phyloP scores from a whole-genome alignment of 768 basidiomycete species.

The Mycena pura region DNA sequence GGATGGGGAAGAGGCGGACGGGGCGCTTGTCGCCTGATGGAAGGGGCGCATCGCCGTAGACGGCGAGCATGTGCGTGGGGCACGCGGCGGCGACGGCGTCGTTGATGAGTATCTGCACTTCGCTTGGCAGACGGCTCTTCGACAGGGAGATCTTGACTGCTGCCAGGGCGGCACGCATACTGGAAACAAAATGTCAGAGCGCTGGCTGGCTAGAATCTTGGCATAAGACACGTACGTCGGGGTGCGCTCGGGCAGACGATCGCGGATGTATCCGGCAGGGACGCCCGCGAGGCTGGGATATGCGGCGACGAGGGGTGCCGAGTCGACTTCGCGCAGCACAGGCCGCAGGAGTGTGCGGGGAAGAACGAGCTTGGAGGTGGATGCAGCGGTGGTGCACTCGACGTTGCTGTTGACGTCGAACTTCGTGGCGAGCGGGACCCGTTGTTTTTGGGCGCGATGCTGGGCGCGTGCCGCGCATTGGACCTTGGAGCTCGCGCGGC shows the following conservation, averaged over 20 bases:
- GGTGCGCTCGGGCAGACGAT: constrained; percentile 16
- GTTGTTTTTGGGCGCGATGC: constrained; percentile 7
- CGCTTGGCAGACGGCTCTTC: constrained; percentile 22
- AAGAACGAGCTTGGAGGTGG: constrained; percentile 21
- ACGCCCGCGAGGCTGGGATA: constrained; percentile 25
- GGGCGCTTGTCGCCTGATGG: constrained; percentile 26
- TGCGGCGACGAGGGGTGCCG: constrained; percentile 9
- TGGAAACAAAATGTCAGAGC: constrained; percentile 9
- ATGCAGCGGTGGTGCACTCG: not conserved
- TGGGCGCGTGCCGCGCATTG: not conserved
- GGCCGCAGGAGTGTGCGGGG: constrained; percentile 30
- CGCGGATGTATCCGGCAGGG: constrained; percentile 29
- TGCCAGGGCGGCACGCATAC: constrained; percentile 26
- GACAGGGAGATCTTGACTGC: not conserved
- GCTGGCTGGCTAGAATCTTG: not conserved
- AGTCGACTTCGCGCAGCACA: constrained; percentile 25
- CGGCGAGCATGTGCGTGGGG: constrained; percentile 45
- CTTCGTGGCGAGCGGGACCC: constrained; percentile 18
- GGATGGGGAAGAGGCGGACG: constrained; percentile 48
- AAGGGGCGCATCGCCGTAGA: constrained; percentile 38
- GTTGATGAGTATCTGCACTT: constrained; percentile 34
- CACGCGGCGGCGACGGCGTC: constrained; percentile 25
- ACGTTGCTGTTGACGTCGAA: constrained; percentile 11
- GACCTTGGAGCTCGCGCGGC: not conserved
- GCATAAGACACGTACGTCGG: constrained; percentile 20